These are phyloP conservation scores for Flaveria bidentis DNA, from an alignment of 129 eudicot genomes.

Conservation along the genomic window DNA sequence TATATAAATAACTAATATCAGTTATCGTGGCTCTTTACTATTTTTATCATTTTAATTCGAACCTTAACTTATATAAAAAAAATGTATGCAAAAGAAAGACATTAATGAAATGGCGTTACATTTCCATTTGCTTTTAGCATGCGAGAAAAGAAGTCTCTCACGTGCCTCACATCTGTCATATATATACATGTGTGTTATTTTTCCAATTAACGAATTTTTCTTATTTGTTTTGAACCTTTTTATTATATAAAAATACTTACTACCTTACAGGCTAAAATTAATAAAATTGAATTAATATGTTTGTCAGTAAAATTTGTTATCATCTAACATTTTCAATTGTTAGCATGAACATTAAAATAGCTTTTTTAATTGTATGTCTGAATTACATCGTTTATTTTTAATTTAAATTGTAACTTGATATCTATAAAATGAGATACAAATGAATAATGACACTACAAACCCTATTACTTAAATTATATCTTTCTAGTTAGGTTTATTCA, in stretches of 20 bases:
- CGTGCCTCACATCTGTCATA: constrained; percentile 51
- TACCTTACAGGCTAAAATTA: not conserved
- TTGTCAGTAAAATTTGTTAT: no score
- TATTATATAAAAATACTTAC: not conserved
- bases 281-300: no score
- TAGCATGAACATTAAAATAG: no score
- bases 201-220: not conserved
- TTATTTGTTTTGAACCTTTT: not conserved
- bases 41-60: not conserved
- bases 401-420: no score
- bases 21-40: not conserved
- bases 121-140: constrained; percentile 56
- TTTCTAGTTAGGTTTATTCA: no score
- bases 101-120: constrained; percentile 22
- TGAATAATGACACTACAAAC: no score
- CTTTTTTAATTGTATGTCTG: no score
- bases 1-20: no score
- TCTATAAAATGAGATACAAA: no score
- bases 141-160: constrained; percentile 60
- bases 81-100: not conserved
- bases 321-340: no score
- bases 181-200: constrained; percentile 14
- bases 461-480: no score
- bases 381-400: no score
- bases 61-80: not conserved